Percentiles rank a stretch among this genome's conserved stretches.
These are phyloP conservation scores for Hypoxylon sp. DNA, from an alignment of 2,329 filamentous ascomycete species.

Conservation along the genomic window DNA sequence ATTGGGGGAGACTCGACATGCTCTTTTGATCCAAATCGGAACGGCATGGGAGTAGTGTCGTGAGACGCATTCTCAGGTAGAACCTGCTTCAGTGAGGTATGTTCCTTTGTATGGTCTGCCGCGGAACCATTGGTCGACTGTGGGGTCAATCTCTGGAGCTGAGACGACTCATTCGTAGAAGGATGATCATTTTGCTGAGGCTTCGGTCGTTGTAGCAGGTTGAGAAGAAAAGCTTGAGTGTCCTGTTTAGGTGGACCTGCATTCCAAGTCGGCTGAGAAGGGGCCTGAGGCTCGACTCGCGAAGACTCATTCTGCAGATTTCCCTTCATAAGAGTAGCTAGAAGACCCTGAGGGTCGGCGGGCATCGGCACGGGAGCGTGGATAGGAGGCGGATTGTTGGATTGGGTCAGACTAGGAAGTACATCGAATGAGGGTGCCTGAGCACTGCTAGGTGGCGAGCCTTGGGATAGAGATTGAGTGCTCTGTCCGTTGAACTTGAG, in stretches of 20 bases:
- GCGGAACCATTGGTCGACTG: constrained; percentile 59
- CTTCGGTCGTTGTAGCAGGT: constrained; percentile 85
- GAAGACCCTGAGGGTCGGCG: constrained; percentile 70
- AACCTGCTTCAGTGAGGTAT: constrained; percentile 43
- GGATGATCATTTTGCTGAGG: constrained; percentile 70
- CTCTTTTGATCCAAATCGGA: constrained; percentile 45
- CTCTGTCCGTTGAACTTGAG: constrained; percentile 70
- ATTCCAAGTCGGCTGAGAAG: constrained; percentile 58
- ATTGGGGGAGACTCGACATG: constrained; percentile 48
- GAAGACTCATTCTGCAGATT: constrained; percentile 65
- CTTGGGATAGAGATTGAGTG: constrained; percentile 54
- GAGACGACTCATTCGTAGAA: constrained; percentile 60
- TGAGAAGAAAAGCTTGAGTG: constrained; percentile 88
- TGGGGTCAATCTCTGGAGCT: constrained; percentile 62
- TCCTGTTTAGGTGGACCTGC: constrained; percentile 72
- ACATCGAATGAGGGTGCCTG: constrained; percentile 48
- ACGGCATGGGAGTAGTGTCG: constrained; percentile 50
- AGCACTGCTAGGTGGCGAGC: constrained; percentile 47
- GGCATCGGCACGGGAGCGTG: constrained; percentile 71
- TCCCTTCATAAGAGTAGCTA: constrained; percentile 74
- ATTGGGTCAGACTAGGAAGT: constrained; percentile 44
- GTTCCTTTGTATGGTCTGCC: constrained; percentile 51
- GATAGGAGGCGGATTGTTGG: constrained; percentile 59
- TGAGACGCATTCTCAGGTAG: constrained; percentile 47
- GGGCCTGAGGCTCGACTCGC: constrained; percentile 55